A percentile compares a stretch with the other conserved stretches of the same genome.
phyloP scores from a whole-genome alignment of 192 early-diverging fungal species.

The Chytriomyces hyalinus region DNA sequence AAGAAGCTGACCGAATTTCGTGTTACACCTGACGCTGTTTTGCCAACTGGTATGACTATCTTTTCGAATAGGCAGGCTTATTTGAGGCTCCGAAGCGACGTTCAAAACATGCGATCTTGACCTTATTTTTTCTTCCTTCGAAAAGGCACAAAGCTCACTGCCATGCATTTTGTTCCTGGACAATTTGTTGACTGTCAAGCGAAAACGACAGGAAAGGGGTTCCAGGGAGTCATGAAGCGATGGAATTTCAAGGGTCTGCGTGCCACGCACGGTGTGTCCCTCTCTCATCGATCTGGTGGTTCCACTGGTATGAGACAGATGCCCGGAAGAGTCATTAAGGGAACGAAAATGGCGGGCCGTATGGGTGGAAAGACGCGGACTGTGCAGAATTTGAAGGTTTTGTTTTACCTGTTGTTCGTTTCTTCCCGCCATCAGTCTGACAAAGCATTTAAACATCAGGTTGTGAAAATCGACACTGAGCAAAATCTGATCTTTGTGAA shows the following conservation, averaged over 20 bases:
- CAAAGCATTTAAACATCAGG: constrained; percentile 7
- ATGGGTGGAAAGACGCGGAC: constrained; percentile 88
- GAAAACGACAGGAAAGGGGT: constrained; percentile 90
- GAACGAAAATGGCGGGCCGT: constrained; percentile 97
- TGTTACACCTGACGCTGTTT: constrained; percentile 81
- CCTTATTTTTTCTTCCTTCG: not conserved
- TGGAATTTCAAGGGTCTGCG: constrained; percentile 88
- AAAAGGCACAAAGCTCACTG: constrained; percentile 60
- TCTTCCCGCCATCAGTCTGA: not conserved
- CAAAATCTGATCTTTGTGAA: constrained; percentile 92
- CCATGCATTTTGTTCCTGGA: constrained; percentile 92
- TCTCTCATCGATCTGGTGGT: constrained; percentile 85
- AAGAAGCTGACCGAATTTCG: constrained; percentile 80
- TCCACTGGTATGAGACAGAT: constrained; percentile 84
- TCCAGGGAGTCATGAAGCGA: constrained; percentile 97
- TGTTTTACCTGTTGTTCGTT: not conserved
- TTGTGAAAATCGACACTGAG: constrained; percentile 75
- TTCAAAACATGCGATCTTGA: no score
- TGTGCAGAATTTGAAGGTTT: constrained; percentile 78
- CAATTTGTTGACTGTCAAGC: constrained; percentile 93
- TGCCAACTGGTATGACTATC: constrained; percentile 68
- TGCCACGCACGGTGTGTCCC: constrained; percentile 94
- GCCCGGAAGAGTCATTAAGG: constrained; percentile 91
- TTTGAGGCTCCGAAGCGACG: not conserved
- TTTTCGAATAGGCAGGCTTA: not conserved